Base-by-base conservation (phyloP, 2,329 filamentous ascomycete species). In the Emergomyces pasteurianus region DNA sequence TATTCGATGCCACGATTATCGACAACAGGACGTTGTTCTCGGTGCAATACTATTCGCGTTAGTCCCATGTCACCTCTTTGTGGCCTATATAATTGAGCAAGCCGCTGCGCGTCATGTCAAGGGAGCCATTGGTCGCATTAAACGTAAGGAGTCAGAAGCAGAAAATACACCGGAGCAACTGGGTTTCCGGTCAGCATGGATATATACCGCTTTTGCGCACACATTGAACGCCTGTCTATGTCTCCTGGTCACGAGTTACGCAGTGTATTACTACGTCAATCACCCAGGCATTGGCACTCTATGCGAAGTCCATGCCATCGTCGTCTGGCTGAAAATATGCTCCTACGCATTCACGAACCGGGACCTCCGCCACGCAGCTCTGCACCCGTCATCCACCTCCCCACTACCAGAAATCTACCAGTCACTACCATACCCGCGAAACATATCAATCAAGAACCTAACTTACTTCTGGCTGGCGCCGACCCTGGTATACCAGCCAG, bases 391-490 rank as follows among this genome's bases (percentile, higher is more conserved):
- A 61, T 69, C 72, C 12, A 81, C 86, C 58, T 83, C 85, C 53
- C 81, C 83, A 28, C 78, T 96, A 3, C 94, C 94, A 0, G 86
- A 89, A 43, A 80, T 97, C 28, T 99, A 97, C 77, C 79, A 81
- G 14, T 72, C 83, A 59, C 95, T 91, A 68, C 89, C 92, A 0
- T 99, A 99, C 72, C 94, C 94, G 0, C 76, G 83, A 55, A 99
- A 97, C 73, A 89, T 99, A 73, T 95, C 91, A 2, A 81, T 96
- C 66, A 77, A 81, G 58, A 99, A 97, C 71, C 79, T 99, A 31
- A 84, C 84, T 61, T 99, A 97, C 76, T 99, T 99, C 74, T 97
- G 94, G 92, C 92, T 92, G 86, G 94, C 92, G 0, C 94, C 94
- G 0, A 99, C 94, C 0, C 81, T 99, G 58, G 88, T 97, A 52